Percentiles rank a stretch among this genome's conserved stretches.
These are phyloP conservation scores for Rosa persica DNA, from an alignment of 306 rosid species.

Conservation along the genomic window DNA sequence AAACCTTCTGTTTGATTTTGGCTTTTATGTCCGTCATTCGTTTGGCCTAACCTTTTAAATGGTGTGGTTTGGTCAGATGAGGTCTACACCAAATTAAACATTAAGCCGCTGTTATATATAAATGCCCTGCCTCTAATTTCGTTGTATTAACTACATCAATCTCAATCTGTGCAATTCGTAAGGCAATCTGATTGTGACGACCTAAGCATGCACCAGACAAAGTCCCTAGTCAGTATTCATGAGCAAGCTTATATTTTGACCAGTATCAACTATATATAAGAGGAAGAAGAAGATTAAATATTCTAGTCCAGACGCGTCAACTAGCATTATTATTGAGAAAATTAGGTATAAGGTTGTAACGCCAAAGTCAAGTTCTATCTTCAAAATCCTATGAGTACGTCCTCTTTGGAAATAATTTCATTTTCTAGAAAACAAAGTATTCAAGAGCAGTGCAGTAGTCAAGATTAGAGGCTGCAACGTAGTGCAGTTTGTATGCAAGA, in stretches of 20 bases:
- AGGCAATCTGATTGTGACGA: slow-evolving; percentile 4
- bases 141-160: background rate
- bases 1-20: background rate
- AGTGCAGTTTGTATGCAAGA: background rate
- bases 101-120: background rate
- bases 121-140: background rate
- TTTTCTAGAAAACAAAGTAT: background rate
- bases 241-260: background rate
- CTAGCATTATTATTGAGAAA: background rate
- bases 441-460: background rate
- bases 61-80: slow-evolving; percentile 11
- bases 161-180: background rate
- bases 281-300: background rate
- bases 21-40: background rate
- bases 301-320: background rate
- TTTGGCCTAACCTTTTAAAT: background rate
- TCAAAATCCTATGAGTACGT: background rate
- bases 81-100: background rate
- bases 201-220: background rate
- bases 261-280: background rate
- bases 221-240: background rate
- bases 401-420: background rate
- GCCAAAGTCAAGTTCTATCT: background rate
- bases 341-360: background rate
- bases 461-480: background rate